Conservation (phyloP, 192 early-diverging fungal genomes). For the Entophlyctis luteolus region DNA sequence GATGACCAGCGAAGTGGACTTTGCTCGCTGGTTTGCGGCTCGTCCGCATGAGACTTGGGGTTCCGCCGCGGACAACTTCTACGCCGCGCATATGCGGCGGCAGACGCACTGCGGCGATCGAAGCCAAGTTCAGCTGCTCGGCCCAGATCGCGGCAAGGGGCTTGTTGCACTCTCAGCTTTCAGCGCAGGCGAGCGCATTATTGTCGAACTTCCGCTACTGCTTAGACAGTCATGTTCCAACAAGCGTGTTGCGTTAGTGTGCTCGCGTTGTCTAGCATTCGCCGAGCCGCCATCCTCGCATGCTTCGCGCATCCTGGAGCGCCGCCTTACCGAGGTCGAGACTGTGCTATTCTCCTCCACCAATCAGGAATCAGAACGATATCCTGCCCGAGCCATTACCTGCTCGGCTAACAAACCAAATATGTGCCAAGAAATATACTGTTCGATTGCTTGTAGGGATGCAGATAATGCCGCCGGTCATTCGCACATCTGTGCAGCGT, state of each 20-base stretch:
- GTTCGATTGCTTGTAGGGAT: constrained; percentile 20
- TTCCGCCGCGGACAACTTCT: too few relatives aligned
- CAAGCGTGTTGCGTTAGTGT: not conserved
- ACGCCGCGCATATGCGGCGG: too few relatives aligned
- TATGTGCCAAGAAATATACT: constrained; percentile 23
- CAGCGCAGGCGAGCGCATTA: constrained; percentile 11
- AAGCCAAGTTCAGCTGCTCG: too few relatives aligned
- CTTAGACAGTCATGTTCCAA: not conserved
- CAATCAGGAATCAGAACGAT: not conserved
- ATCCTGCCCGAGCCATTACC: not conserved
- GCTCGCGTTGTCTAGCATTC: not conserved
- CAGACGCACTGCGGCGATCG: too few relatives aligned
- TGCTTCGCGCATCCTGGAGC: constrained; percentile 8
- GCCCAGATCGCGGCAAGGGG: constrained; percentile 26
- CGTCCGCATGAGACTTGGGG: too few relatives aligned
- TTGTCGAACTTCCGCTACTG: constrained; percentile 7
- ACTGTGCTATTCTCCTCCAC: not conserved
- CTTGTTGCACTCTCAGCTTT: constrained; percentile 1
- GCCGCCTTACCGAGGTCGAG: constrained; percentile 13
- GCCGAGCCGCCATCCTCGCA: constrained; percentile 14
- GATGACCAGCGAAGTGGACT: too few relatives aligned
- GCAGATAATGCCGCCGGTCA: constrained; percentile 6
- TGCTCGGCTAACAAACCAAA: not conserved
- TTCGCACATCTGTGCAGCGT: constrained; percentile 7
- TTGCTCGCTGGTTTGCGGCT: too few relatives aligned